Evolutionary conservation across 768 basidiomycete genomes (phyloP).

Genomic region (Termitomyces sp.): DNA sequence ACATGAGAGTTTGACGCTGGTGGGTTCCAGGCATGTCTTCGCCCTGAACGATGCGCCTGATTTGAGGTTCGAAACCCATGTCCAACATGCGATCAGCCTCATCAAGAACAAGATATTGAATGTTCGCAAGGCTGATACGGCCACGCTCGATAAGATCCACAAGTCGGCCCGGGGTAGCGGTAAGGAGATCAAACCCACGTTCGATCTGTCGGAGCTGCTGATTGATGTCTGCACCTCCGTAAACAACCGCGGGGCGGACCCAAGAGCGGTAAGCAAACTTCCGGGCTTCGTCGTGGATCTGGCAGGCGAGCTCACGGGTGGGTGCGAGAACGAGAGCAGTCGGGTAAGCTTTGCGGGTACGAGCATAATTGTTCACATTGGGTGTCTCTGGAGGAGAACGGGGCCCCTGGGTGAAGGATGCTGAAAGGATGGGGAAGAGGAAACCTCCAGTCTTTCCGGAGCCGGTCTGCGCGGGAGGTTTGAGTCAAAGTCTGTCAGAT

Average conservation of each 20-base stretch:
- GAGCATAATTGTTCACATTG: conserved; percentile 46
- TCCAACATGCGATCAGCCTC: conserved; percentile 99
- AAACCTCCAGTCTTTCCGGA: conserved; percentile 99
- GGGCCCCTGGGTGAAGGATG: conserved; percentile 84
- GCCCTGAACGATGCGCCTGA: conserved; percentile 94
- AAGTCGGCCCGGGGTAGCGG: conserved; percentile 95
- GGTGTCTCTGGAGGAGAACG: conserved; percentile 55
- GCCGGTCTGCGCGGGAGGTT: conserved; percentile 65
- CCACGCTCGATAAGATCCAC: conserved; percentile 99
- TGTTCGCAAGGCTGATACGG: conserved; percentile 91
- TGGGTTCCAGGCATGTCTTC: conserved; percentile 96
- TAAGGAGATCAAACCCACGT: conserved; percentile 94
- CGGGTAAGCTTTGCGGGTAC: conserved; percentile 87
- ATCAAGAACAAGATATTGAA: conserved; percentile 96
- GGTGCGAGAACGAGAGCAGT: conserved; percentile 97
- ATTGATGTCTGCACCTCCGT: conserved; percentile 98
- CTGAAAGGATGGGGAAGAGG: conserved; percentile 97
- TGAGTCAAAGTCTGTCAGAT: conserved; percentile 9
- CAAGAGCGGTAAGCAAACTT: conserved; percentile 99
- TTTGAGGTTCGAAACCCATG: conserved; percentile 99
- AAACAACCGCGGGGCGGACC: conserved; percentile 98
- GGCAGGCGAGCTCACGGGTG: conserved; percentile 96
- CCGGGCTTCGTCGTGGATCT: conserved; percentile 98
- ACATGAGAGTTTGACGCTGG: conserved; percentile 98
- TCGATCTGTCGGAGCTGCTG: conserved; percentile 92